Base-by-base conservation (phyloP, 768 basidiomycete species). In the Mycena rosella region DNA sequence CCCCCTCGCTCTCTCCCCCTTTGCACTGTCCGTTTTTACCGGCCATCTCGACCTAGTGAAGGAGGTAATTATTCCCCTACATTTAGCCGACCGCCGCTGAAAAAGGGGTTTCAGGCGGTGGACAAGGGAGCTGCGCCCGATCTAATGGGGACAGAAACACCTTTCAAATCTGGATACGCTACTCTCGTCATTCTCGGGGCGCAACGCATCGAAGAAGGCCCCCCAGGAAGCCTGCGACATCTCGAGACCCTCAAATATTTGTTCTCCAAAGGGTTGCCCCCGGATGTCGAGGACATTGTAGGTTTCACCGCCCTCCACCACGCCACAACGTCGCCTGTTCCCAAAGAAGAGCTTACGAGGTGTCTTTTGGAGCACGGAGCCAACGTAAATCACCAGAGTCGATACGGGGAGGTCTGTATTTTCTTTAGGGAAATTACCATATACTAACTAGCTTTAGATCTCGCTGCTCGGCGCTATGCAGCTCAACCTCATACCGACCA, bases 251-350 rank as follows among this genome's bases (percentile, higher is more conserved):
- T 88, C 57, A 72, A 75, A 40, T 80, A 77, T 53, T 81, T 89
- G 26, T 75, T 88, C 42, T 72, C 79, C 0, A 65, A 73, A 0
- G 86, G 86, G 15, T 77, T 82, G 0, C 77, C 85, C 4, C 73
- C 79, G 5, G 78, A 87, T 55, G 24, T 79, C 1, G 74, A 75
- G 2, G 88, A 88, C 63, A 82, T 89, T 48, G 78, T 75, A 13
- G 86, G 86, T 5, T 78, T 78, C 74, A 88, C 86, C 1, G 84
- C 88, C 1, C 79, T 88, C 5, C 81, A 85, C 52, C 87, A 88
- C 71, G 77, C 79, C 0, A 81, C 81, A 10, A 79, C 79, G 7
- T 75, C 77, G 0, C 60, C 47, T 0, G 22, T 51, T 2, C 73
- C 76, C 0, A 70, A 77, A 29, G 48, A 75, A 10, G 76, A 79